These are phyloP conservation scores for Entophlyctis helioformis DNA, from an alignment of 192 early-diverging fungal species.

Conservation along the genomic window DNA sequence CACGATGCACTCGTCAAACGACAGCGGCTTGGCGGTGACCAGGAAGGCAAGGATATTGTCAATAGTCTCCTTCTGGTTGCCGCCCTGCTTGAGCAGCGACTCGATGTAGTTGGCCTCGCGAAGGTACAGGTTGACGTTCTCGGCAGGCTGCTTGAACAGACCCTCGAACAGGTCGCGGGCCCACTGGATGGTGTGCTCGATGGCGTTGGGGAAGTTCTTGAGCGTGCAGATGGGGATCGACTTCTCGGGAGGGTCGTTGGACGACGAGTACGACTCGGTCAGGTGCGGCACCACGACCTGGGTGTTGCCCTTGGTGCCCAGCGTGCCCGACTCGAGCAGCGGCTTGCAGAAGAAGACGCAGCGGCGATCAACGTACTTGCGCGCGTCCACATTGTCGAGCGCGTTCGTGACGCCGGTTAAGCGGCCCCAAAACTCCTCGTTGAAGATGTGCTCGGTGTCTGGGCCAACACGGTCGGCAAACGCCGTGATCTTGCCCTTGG, in stretches of 20 bases:
- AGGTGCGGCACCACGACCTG: conserved; percentile 89
- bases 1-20: conserved; percentile 82
- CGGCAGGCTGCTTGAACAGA: conserved; percentile 79
- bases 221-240: conserved; percentile 95
- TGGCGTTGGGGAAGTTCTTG: conserved; percentile 91
- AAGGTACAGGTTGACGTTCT: conserved; percentile 91
- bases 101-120: conserved; percentile 77
- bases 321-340: conserved; percentile 91
- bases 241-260: conserved; percentile 96
- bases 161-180: conserved; percentile 95
- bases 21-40: conserved; percentile 65
- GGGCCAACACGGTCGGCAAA: conserved; percentile 81
- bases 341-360: conserved; percentile 96
- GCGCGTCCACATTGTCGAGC: conserved; percentile 94
- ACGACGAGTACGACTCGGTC: conserved; percentile 98
- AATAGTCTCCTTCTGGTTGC: conserved; percentile 65
- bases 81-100: conserved; percentile 58
- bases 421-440: conserved; percentile 79
- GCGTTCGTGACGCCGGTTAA: conserved; percentile 95
- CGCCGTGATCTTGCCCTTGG: conserved; percentile 56
- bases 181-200: conserved; percentile 91
- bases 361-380: conserved; percentile 92
- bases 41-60: conserved; percentile 59
- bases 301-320: conserved; percentile 99
- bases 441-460: conserved; percentile 88